These are phyloP conservation scores for Plasmodium inui DNA, from an alignment of 169 alveolate species.

Conservation along the genomic window DNA sequence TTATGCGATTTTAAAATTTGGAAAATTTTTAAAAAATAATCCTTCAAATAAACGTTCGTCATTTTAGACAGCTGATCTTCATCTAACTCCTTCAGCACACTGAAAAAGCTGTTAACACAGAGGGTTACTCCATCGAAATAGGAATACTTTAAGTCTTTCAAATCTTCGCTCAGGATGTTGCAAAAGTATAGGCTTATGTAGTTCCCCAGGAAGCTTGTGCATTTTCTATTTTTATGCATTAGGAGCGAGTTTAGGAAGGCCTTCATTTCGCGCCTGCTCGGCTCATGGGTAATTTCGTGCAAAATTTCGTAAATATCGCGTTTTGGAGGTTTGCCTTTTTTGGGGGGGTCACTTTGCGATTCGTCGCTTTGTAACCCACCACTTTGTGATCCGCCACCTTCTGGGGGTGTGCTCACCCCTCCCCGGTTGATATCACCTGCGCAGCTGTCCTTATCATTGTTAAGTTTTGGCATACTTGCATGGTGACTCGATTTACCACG, in stretches of 20 bases:
- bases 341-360: background rate
- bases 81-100: constrained; percentile 52
- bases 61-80: constrained; percentile 64
- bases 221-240: constrained; percentile 54
- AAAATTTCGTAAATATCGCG: constrained; percentile 58
- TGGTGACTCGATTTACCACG: background rate
- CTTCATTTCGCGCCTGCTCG: constrained; percentile 53
- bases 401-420: background rate
- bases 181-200: constrained; percentile 68
- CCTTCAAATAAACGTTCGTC: constrained; percentile 69
- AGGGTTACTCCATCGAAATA: constrained; percentile 73
- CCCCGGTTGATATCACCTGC: background rate
- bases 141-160: constrained; percentile 37
- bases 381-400: background rate
- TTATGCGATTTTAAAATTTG: constrained; percentile 61
- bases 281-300: constrained; percentile 24
- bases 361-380: background rate
- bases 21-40: constrained; percentile 71
- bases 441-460: background rate
- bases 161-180: constrained; percentile 67
- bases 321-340: background rate
- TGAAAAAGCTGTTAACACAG: constrained; percentile 58
- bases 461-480: background rate
- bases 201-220: constrained; percentile 50
- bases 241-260: constrained; percentile 47